Evolutionary conservation across 1,284 basidiomycete genomes (phyloP).

Genomic region (Apiotrichum gamsii): DNA sequence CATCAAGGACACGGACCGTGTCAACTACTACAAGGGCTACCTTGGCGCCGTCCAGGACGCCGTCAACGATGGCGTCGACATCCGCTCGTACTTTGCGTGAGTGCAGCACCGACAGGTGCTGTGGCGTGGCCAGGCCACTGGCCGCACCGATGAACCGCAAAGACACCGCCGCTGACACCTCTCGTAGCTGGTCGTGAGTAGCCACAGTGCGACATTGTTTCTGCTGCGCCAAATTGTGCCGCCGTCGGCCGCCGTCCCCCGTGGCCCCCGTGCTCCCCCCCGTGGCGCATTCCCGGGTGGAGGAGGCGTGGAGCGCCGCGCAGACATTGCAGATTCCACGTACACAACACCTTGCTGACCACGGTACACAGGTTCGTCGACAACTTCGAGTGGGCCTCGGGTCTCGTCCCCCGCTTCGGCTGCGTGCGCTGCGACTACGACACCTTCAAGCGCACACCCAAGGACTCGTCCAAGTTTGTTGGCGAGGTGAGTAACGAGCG

Average conservation of each 20-base stretch:
- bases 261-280: too few relatives aligned
- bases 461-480: conserved; percentile 53
- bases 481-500: conserved; percentile 5
- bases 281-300: too few relatives aligned
- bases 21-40: conserved; percentile 63
- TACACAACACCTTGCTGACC: too few relatives aligned
- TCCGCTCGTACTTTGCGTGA: conserved; percentile 60
- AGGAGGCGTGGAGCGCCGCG: too few relatives aligned
- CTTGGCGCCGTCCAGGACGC: conserved; percentile 57
- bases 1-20: conserved; percentile 55
- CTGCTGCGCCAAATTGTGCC: too few relatives aligned
- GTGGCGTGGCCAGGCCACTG: too few relatives aligned
- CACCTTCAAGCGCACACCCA: conserved; percentile 63
- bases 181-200: conserved; percentile 22
- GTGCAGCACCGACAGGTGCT: conserved; percentile 45
- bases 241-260: too few relatives aligned
- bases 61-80: conserved; percentile 60
- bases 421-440: conserved; percentile 50
- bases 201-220: too few relatives aligned
- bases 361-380: conserved; percentile 47
- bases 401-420: conserved; percentile 33
- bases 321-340: too few relatives aligned
- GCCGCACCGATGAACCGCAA: too few relatives aligned
- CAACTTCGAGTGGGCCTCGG: conserved; percentile 63
- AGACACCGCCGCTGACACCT: neutral